Evolutionary conservation across 2,329 filamentous ascomycete species (phyloP).

Genomic region (Nemania abortiva): DNA sequence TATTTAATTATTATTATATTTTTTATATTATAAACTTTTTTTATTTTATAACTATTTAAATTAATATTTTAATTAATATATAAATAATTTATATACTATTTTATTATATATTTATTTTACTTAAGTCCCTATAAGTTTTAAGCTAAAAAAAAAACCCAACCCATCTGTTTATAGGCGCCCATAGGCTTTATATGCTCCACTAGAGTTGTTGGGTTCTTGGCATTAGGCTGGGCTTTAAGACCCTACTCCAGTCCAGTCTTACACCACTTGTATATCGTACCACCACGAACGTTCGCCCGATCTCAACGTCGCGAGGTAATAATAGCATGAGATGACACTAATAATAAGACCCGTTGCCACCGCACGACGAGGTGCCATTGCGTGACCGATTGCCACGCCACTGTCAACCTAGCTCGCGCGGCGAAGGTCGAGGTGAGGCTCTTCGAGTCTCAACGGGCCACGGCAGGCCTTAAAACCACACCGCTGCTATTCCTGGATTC

Average conservation of each 20-base stretch:
- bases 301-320: constrained; percentile 3
- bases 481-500: constrained; percentile 30
- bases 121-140: too few relatives aligned
- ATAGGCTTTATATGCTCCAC: too few relatives aligned
- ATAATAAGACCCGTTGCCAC: not conserved
- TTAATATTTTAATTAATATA: too few relatives aligned
- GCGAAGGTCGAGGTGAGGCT: constrained; percentile 25
- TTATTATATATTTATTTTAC: too few relatives aligned
- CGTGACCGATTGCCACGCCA: not conserved
- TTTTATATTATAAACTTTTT: too few relatives aligned
- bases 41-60: too few relatives aligned
- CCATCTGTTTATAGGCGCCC: too few relatives aligned
- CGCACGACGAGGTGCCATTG: not conserved
- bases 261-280: not conserved
- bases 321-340: constrained; percentile 13
- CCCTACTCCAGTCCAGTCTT: not conserved
- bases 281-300: not conserved
- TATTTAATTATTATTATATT: too few relatives aligned
- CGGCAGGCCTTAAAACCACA: constrained; percentile 19
- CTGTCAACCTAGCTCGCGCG: not conserved
- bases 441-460: constrained; percentile 23
- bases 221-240: too few relatives aligned
- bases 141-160: too few relatives aligned
- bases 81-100: too few relatives aligned
- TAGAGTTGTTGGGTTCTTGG: too few relatives aligned